These are phyloP conservation scores for Moricandia moricandioides DNA, from an alignment of 345 rosid species.

Conservation along the genomic window DNA sequence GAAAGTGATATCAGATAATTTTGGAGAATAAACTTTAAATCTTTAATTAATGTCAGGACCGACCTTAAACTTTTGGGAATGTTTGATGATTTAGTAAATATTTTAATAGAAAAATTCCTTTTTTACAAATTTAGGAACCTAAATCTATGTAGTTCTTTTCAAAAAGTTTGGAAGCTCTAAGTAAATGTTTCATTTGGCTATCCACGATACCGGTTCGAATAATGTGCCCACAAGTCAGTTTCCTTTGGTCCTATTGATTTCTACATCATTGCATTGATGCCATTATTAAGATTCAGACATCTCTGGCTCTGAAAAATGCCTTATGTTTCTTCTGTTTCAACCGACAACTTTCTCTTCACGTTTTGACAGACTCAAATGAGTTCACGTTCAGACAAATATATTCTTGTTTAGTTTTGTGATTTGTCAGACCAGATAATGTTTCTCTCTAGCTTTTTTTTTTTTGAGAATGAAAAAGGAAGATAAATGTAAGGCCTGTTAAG, in stretches of 20 bases:
- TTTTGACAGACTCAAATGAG: constrained; percentile 12
- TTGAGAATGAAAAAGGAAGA: background rate
- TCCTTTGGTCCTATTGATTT: constrained; percentile 2
- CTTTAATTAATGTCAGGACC: too few species aligned
- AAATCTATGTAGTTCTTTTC: too few species aligned
- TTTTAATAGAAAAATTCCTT: too few species aligned
- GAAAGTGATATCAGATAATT: too few species aligned
- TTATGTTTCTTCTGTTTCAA: constrained; percentile 14
- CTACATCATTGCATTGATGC: constrained; percentile 10
- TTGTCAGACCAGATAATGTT: constrained; percentile 13
- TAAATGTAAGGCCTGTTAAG: background rate
- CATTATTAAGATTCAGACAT: constrained; percentile 23
- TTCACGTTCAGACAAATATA: background rate
- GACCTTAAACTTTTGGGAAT: too few species aligned
- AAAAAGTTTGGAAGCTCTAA: too few species aligned
- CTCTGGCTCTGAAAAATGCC: constrained; percentile 12
- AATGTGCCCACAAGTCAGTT: background rate
- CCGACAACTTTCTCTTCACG: constrained; percentile 25
- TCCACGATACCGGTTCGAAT: too few species aligned
- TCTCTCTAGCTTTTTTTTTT: background rate
- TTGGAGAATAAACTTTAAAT: too few species aligned
- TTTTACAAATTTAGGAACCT: too few species aligned
- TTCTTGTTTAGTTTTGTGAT: constrained; percentile 7
- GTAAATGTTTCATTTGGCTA: too few species aligned
- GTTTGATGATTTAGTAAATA: too few species aligned